Base-by-base conservation (phyloP, 345 rosid species). In the Mangifera indica region DNA sequence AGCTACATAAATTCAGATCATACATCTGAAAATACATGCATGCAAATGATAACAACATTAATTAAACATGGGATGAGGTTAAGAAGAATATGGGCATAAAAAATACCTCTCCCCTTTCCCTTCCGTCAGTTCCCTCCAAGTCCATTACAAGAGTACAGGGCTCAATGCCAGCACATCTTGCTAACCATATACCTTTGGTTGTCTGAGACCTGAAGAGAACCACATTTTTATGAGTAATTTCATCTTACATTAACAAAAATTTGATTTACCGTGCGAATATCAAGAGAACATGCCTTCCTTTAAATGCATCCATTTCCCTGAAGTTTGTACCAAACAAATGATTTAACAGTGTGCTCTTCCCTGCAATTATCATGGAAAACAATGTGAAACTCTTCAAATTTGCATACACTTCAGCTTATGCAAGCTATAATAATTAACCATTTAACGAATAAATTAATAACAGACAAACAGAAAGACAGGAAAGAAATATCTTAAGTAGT, bases 121-220 rank as follows among this genome's bases (percentile, higher is more conserved):
- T 88, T 76, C 99, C 99, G 84, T 95, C 99, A 9, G 99, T 93
- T 56, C 99, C 99, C 90, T 95, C 98, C 83, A 95, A 84, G 71
- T 95, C 99, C 98, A 96, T 93, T 77, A 96, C 92, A 52, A 96
- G 81, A 45, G 99, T 96, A 72, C 88, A 87, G 32, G 99, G 99
- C 76, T 95, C 98, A 75, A 95, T 89, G 51, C 91, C 97, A 64
- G 88, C 84, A 66, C 91, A 93, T 83, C 79, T 86, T 59, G 98
- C 99, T 70, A 91, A 10, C 99, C 99, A 95, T 72, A 95, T 91
- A 78, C 99, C 99, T 81, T 93, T 95, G 29, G 99, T 95, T 20
- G 99, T 95, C 81, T 96, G 99, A 49, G 95, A 88, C 87, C 99
- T 96, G 80, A 77, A 66, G 68, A 79, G 63, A 69, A 67, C 10